phyloP scores from a whole-genome alignment of 2,329 filamentous ascomycete species.

The Diaporthe citri region DNA sequence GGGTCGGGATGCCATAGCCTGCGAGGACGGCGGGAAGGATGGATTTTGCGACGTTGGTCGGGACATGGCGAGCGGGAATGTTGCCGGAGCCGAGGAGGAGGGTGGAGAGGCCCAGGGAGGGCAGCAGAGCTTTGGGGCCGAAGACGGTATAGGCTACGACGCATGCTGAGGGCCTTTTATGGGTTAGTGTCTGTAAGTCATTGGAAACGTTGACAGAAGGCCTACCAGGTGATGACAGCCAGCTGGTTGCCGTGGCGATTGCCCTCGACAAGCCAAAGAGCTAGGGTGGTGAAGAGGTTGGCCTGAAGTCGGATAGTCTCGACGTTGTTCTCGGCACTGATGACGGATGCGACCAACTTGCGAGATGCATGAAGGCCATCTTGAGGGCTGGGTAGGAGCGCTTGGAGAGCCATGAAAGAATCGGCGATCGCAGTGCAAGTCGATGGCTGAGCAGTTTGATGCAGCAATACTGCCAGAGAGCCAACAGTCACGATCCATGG shows the following conservation, averaged over 20 bases:
- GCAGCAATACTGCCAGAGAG: neutral
- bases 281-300: neutral
- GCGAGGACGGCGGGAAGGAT: neutral
- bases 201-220: neutral
- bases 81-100: neutral
- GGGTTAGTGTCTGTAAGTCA: neutral
- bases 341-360: neutral
- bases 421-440: neutral
- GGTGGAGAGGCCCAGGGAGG: neutral
- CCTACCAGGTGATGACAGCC: neutral
- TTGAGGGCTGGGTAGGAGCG: neutral
- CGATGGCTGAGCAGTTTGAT: neutral
- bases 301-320: neutral
- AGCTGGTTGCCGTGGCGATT: neutral
- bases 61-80: neutral
- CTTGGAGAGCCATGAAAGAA: neutral
- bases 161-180: neutral
- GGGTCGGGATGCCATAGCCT: neutral
- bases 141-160: neutral
- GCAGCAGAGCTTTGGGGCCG: neutral
- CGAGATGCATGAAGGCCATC: neutral
- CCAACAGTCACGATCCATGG: neutral
- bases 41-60: neutral
- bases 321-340: neutral
- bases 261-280: neutral